Conservation (phyloP, 1,284 basidiomycete species). For the Xerocomus nothofagi region DNA sequence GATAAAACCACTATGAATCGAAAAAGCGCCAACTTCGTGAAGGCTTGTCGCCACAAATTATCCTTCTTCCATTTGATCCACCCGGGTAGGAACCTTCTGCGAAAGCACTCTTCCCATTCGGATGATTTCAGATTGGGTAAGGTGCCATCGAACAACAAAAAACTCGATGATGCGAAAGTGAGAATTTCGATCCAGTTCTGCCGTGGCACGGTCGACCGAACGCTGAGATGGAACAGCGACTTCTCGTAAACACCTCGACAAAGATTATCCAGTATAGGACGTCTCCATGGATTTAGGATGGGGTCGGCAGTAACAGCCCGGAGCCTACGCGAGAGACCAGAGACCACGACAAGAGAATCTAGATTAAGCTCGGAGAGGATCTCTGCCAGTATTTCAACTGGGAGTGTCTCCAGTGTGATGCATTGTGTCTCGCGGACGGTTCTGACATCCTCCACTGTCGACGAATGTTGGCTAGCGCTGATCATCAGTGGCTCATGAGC, state of each 20-base stretch:
- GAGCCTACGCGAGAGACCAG: conserved; percentile 59
- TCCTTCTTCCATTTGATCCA: conserved; percentile 71
- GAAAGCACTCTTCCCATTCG: conserved; percentile 74
- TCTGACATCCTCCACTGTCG: not conserved
- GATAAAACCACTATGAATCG: not conserved
- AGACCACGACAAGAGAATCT: conserved; percentile 52
- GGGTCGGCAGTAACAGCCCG: conserved; percentile 57
- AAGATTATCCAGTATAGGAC: conserved; percentile 61
- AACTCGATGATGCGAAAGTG: conserved; percentile 54
- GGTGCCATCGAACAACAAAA: conserved; percentile 64
- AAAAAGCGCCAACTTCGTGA: conserved; percentile 49
- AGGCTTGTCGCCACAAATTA: conserved; percentile 58
- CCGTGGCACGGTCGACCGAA: conserved; percentile 60
- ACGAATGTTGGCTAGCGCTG: not conserved
- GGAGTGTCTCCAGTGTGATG: conserved; percentile 50
- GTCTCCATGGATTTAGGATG: conserved; percentile 71
- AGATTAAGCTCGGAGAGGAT: conserved; percentile 68
- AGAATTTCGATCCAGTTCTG: conserved; percentile 76
- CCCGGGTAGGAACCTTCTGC: conserved; percentile 65
- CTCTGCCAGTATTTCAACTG: conserved; percentile 73
- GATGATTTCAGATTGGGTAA: conserved; percentile 60
- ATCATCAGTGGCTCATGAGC: too few relatives aligned
- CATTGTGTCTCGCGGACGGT: not conserved
- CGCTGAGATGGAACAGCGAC: conserved; percentile 55
- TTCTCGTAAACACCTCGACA: conserved; percentile 47